Evolutionary conservation across 345 rosid species (phyloP), one percentile per base, ranked within the genome.

Genomic region (Pelargonium nanum): DNA sequence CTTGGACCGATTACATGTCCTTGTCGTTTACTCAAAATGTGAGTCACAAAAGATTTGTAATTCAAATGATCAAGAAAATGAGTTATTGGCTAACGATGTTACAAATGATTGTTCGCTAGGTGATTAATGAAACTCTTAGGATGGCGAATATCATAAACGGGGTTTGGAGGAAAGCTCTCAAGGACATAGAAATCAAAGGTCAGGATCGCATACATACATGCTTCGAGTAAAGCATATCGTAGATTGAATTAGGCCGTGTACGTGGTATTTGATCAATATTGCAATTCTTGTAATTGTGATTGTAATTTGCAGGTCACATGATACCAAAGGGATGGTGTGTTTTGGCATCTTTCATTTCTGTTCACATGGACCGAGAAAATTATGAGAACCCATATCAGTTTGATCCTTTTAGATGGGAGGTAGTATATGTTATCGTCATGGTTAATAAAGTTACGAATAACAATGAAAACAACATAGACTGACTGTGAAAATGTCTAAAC

Each of bases 391-490:
- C 99, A 16, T 87, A 76, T 65, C 62, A 66, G 23, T 93, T 93
- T 72, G 77, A 89, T 76, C 99, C 99, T 21, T 87, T 91, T 96
- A 83, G 99, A 87, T 93, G 99, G 99, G 92, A 85, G 83, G 95
- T 85, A 81, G 65, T 23, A 1, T 15, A 0, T 6, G 5, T 13
- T 51, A 24, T 25, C n/a, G 10, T 23, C 26, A 56, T 7, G 21
- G 6, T 1, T 12, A 53, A 0, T 5, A 0, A 4, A n/a, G n/a
- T n/a, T n/a, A n/a, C n/a, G n/a, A n/a, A n/a, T n/a, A n/a, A n/a
- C n/a, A n/a, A n/a, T n/a, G n/a, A n/a, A n/a, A n/a, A n/a, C n/a
- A n/a, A n/a, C n/a, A n/a, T n/a, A n/a, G n/a, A n/a, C n/a, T n/a
- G n/a, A n/a, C n/a, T n/a, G n/a, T n/a, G n/a, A n/a, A n/a, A n/a